A percentile compares a stretch with the other conserved stretches of the same genome.
phyloP scores from a whole-genome alignment of 2,329 filamentous ascomycete species.

The Teratosphaeria viscida region DNA sequence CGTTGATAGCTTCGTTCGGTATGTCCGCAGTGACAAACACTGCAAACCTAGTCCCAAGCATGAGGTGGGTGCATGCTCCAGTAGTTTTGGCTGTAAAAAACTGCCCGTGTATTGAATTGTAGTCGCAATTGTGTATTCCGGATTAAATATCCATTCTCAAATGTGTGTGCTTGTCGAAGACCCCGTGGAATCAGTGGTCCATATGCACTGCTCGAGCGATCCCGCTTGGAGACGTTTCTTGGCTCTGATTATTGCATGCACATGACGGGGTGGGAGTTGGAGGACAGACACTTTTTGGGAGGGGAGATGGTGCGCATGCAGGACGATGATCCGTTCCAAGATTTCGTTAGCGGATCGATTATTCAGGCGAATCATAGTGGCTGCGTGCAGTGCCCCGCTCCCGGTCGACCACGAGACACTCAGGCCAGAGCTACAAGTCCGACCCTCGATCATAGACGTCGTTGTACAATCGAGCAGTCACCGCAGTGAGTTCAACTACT shows the following conservation, averaged over 20 bases:
- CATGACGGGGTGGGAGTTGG: neutral
- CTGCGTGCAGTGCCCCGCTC: no score
- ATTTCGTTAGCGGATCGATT: neutral
- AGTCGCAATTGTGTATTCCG: neutral
- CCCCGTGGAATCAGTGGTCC: neutral
- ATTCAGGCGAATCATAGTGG: no score
- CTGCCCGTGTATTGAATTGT: neutral
- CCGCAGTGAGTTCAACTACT: no score
- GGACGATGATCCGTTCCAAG: neutral
- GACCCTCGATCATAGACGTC: no score
- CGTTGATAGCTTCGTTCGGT: neutral
- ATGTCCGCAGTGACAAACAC: neutral
- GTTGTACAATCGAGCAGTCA: no score
- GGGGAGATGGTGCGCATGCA: neutral
- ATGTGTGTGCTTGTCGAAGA: neutral
- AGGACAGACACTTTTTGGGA: neutral
- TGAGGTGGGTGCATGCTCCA: neutral
- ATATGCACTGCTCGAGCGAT: neutral
- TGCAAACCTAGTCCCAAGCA: neutral
- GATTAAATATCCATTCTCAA: neutral
- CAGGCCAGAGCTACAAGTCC: neutral
- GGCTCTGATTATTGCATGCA: neutral
- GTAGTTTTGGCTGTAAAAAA: neutral
- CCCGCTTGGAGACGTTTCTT: neutral
- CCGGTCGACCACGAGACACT: no score